Percentiles rank a stretch among this genome's conserved stretches.
Conservation (phyloP, 2,329 filamentous ascomycete genomes). For the Sordariomycetes sp. region DNA sequence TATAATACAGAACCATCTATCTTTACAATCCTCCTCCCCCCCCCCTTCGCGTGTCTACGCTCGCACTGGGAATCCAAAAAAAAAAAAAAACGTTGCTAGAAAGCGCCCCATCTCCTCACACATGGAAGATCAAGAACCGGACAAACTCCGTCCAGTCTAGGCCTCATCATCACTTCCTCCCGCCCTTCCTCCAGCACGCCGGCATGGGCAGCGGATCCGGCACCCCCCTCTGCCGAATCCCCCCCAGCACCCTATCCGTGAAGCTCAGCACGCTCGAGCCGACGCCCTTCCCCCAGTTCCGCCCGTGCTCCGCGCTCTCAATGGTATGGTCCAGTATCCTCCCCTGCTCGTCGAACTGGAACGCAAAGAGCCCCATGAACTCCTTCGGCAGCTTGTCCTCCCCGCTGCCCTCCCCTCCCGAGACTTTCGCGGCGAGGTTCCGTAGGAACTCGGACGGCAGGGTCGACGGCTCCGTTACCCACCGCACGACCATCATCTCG, state of each 20-base stretch:
- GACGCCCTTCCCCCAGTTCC: slow-evolving; percentile 69
- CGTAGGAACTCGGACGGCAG: slow-evolving; percentile 1
- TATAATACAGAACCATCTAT: neutral
- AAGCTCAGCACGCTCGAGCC: slow-evolving; percentile 76
- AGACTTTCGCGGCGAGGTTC: slow-evolving; percentile 10
- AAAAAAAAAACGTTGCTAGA: neutral
- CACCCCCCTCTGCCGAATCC: slow-evolving; percentile 29
- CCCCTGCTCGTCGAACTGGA: slow-evolving; percentile 85
- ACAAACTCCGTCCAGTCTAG: neutral
- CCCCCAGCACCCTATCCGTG: slow-evolving; percentile 88
- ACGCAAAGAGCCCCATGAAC: slow-evolving; percentile 86
- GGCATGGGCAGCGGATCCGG: slow-evolving; percentile 6
- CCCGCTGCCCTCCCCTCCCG: slow-evolving; percentile 9
- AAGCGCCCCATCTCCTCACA: neutral
- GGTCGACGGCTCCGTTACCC: slow-evolving; percentile 26
- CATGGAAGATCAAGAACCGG: neutral
- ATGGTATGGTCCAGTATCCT: slow-evolving; percentile 81
- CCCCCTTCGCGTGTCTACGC: neutral
- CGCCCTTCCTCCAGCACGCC: slow-evolving; percentile 1
- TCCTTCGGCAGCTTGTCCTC: slow-evolving; percentile 43
- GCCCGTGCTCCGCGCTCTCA: slow-evolving; percentile 77
- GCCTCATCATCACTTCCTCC: neutral
- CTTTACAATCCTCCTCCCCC: neutral
- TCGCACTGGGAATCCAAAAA: neutral
- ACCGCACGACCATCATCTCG: slow-evolving; percentile 83